Conservation (phyloP, 1,139 yeast genomes). For the Groenewaldozyma sp. region DNA sequence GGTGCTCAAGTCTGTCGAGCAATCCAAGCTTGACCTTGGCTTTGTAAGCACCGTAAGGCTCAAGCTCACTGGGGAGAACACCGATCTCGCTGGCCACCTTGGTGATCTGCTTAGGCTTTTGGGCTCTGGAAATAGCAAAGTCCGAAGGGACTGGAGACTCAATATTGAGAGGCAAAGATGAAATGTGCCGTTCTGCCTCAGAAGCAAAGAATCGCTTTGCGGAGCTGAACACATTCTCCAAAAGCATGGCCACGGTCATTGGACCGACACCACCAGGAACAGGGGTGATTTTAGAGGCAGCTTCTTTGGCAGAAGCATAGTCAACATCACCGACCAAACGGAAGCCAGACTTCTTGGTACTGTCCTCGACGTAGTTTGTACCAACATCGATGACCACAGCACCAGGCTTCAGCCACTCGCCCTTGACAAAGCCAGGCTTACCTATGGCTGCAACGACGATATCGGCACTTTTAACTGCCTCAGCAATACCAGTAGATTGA, state of each 20-base stretch:
- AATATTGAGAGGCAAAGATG: conserved; percentile 58
- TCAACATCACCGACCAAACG: conserved; percentile 94
- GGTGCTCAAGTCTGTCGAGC: conserved; percentile 59
- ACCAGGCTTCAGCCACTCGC: conserved; percentile 79
- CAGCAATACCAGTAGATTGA: conserved; percentile 54
- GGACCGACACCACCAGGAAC: conserved; percentile 99
- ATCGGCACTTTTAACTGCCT: conserved; percentile 64
- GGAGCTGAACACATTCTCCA: conserved; percentile 76
- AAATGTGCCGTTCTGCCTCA: conserved; percentile 26
- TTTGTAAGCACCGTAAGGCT: conserved; percentile 85
- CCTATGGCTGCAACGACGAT: conserved; percentile 92
- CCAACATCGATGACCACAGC: conserved; percentile 95
- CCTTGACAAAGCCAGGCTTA: conserved; percentile 69
- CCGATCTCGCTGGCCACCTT: conserved; percentile 83
- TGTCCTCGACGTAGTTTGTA: conserved; percentile 76
- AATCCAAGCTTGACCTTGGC: conserved; percentile 78
- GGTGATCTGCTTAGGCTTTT: conserved; percentile 75
- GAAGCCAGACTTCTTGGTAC: conserved; percentile 70
- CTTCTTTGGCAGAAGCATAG: conserved; percentile 52
- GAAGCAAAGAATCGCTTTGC: conserved; percentile 45
- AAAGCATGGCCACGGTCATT: conserved; percentile 95
- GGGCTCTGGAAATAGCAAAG: conserved; percentile 84
- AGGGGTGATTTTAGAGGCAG: conserved; percentile 78
- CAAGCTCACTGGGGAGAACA: conserved; percentile 70
- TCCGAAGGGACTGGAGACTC: conserved; percentile 87